Percentiles rank a stretch among this genome's conserved stretches.
These are phyloP conservation scores for Adenanthera pavonina DNA, from an alignment of 306 rosid species.

Conservation along the genomic window DNA sequence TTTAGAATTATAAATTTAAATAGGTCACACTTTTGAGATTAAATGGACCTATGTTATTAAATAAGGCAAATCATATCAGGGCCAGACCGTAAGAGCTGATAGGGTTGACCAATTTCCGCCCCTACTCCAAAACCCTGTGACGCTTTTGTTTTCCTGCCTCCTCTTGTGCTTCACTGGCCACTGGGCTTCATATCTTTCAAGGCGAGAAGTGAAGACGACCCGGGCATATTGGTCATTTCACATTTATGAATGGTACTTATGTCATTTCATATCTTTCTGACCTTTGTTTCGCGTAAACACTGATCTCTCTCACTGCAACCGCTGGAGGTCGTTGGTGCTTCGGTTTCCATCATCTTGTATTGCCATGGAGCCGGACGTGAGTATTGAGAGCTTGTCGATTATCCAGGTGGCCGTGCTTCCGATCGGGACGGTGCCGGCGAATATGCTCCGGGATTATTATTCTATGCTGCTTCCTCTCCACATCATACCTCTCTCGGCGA, in stretches of 20 bases:
- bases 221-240: slow-evolving; percentile 12
- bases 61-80: too few species aligned
- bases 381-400: slow-evolving; percentile 85
- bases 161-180: too few species aligned
- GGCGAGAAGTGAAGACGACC: neutral
- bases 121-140: too few species aligned
- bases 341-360: neutral
- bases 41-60: too few species aligned
- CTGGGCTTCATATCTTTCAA: too few species aligned
- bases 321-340: neutral
- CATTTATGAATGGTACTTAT: neutral
- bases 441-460: slow-evolving; percentile 69
- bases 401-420: slow-evolving; percentile 93
- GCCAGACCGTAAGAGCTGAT: too few species aligned
- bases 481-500: slow-evolving; percentile 82
- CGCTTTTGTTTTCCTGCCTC: too few species aligned
- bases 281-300: neutral
- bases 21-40: too few species aligned
- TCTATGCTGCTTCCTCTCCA: slow-evolving; percentile 84
- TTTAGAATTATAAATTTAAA: too few species aligned
- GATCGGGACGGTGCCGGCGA: slow-evolving; percentile 74
- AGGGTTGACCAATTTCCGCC: too few species aligned
- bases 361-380: slow-evolving; percentile 90
- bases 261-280: slow-evolving; percentile 1
- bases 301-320: neutral